Evolutionary conservation across 1,284 basidiomycete species (phyloP).

Genomic region (Irpex sp.): DNA sequence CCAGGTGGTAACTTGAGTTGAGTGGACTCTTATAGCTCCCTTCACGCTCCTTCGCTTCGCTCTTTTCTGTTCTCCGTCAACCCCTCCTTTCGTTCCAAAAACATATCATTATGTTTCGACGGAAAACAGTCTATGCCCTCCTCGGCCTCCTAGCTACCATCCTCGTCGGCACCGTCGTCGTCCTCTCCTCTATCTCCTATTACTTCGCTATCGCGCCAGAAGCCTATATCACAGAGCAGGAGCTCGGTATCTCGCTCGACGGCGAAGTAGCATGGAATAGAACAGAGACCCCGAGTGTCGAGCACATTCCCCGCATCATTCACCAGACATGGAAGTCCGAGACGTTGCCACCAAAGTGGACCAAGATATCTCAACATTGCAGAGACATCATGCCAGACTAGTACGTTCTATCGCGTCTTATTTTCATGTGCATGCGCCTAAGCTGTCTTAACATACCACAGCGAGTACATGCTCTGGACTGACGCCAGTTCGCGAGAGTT

Average conservation of each 20-base stretch:
- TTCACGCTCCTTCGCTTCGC: slow-evolving; percentile 19
- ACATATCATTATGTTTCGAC: slow-evolving; percentile 32
- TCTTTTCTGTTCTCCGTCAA: slow-evolving; percentile 16
- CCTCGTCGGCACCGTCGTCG: slow-evolving; percentile 87
- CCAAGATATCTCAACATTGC: slow-evolving; percentile 74
- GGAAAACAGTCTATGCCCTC: slow-evolving; percentile 63
- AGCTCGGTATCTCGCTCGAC: slow-evolving; percentile 59
- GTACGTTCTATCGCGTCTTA: slow-evolving; percentile 47
- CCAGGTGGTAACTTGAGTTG: slow-evolving; percentile 9
- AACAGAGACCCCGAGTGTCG: slow-evolving; percentile 53
- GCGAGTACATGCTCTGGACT: slow-evolving; percentile 97
- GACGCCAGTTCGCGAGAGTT: slow-evolving; percentile 89
- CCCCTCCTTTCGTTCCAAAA: slow-evolving; percentile 13
- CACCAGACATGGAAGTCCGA: slow-evolving; percentile 99
- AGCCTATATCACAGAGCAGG: slow-evolving; percentile 78
- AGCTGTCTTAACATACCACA: slow-evolving; percentile 30
- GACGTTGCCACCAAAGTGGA: slow-evolving; percentile 82
- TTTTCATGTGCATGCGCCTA: slow-evolving; percentile 13
- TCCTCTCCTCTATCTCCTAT: slow-evolving; percentile 87
- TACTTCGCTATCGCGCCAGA: slow-evolving; percentile 82
- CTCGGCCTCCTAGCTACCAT: slow-evolving; percentile 81
- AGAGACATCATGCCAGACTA: slow-evolving; percentile 93
- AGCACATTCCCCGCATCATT: slow-evolving; percentile 88
- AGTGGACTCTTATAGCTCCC: slow-evolving; percentile 6
- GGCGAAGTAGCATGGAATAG: slow-evolving; percentile 53